Conservation (phyloP, 2,329 filamentous ascomycete genomes). For the Beauveria sp. region DNA sequence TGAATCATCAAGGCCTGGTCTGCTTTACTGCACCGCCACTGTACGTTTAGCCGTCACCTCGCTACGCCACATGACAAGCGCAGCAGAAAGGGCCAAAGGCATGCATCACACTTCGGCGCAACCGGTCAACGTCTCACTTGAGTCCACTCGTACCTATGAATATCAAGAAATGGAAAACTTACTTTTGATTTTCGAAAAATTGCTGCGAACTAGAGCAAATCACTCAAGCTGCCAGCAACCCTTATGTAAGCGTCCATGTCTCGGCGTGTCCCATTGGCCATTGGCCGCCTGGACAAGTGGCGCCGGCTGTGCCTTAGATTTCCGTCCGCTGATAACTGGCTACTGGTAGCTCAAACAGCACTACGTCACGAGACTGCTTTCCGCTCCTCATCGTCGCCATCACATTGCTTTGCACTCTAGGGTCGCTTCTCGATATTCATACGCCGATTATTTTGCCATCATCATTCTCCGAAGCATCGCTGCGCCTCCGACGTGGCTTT, state of each 20-base stretch:
- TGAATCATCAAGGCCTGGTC: no score
- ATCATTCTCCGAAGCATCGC: background rate
- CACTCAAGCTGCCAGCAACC: background rate
- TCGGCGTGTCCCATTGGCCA: background rate
- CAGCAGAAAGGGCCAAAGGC: no score
- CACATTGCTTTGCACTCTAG: background rate
- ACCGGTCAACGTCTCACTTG: background rate
- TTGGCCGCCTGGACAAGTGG: background rate
- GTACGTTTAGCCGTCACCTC: no score
- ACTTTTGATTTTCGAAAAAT: background rate
- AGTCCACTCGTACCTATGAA: background rate
- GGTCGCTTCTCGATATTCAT: background rate
- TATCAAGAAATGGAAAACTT: background rate
- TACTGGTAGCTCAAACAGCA: no score
- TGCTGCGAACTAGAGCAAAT: no score
- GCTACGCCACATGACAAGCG: no score
- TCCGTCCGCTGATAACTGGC: no score
- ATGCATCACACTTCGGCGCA: background rate
- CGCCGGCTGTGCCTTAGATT: background rate
- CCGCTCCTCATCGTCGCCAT: background rate
- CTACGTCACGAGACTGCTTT: slow-evolving; percentile 7
- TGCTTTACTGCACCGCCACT: no score
- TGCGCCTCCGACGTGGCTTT: background rate
- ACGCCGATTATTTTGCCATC: background rate
- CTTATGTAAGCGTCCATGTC: background rate